Conservation (phyloP, 2,329 filamentous ascomycete species). For the Aspergillus aculeatus region DNA sequence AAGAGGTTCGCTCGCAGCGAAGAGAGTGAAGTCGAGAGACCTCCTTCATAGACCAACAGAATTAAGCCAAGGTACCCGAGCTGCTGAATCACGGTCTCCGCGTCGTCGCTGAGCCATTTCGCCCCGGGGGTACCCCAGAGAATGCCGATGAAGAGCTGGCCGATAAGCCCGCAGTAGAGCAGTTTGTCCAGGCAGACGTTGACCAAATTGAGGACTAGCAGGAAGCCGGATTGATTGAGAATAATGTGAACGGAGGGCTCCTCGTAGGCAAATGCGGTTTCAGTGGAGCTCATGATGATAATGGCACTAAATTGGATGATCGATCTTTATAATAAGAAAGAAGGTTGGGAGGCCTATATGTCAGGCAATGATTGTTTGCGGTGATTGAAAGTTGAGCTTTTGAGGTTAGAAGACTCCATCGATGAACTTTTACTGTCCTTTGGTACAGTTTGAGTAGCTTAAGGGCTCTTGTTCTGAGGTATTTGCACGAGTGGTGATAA, state of each 20-base stretch:
- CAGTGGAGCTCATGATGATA: not conserved
- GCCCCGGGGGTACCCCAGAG: conserved; percentile 67
- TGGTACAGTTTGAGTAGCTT: not conserved
- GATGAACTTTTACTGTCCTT: not conserved
- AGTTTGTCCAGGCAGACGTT: conserved; percentile 58
- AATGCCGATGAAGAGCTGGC: conserved; percentile 69
- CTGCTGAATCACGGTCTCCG: conserved; percentile 59
- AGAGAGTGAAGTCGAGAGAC: conserved; percentile 38
- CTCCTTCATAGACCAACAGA: conserved; percentile 69
- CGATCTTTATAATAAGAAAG: too few species aligned
- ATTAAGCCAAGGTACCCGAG: conserved; percentile 73
- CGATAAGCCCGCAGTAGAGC: conserved; percentile 69
- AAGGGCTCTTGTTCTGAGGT: not conserved
- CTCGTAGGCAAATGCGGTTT: conserved; percentile 54
- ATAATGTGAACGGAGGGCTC: conserved; percentile 62
- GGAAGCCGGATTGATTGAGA: conserved; percentile 60
- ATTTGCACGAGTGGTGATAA: too few species aligned
- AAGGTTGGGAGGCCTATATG: not conserved
- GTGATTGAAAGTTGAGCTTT: not conserved
- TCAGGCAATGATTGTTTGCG: not conserved
- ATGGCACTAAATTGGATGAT: too few species aligned
- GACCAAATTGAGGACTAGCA: conserved; percentile 61
- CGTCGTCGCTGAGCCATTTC: conserved; percentile 55
- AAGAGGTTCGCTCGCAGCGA: conserved; percentile 59
- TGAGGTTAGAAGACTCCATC: not conserved